A percentile compares a stretch with the other conserved stretches of the same genome.
Conservation (phyloP, 108 stramenopile species). For the Chaetoceros muelleri region DNA sequence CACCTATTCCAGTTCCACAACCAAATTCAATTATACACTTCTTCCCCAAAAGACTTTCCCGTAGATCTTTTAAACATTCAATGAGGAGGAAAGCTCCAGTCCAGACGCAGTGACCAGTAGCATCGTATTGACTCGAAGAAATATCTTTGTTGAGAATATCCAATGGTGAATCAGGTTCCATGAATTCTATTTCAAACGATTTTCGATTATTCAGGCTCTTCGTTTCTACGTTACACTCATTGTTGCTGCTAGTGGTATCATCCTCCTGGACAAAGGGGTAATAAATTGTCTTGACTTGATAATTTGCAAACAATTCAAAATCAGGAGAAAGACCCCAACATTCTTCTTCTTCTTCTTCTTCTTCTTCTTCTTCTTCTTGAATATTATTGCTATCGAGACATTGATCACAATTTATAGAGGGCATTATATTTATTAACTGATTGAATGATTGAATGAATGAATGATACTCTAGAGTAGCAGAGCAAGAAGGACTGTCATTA, state of each 20-base stretch:
- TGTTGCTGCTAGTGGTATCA: too few species aligned
- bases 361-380: too few species aligned
- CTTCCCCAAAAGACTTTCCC: neutral
- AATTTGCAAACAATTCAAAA: conserved; percentile 3
- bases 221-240: too few species aligned
- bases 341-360: conserved; percentile 9
- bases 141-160: conserved; percentile 1
- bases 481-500: too few species aligned
- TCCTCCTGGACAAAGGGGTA: too few species aligned
- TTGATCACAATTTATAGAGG: too few species aligned
- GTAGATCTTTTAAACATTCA: neutral
- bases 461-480: too few species aligned
- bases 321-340: conserved; percentile 5
- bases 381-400: too few species aligned
- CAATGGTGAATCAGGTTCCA: conserved; percentile 7
- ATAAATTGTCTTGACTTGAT: neutral
- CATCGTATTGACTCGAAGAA: conserved; percentile 6
- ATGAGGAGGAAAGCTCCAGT: conserved; percentile 5
- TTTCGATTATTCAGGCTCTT: too few species aligned
- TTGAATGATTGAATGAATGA: too few species aligned
- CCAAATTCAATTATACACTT: conserved; percentile 9
- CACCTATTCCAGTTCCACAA: conserved; percentile 7
- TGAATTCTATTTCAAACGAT: conserved; percentile 8
- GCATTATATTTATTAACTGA: too few species aligned
- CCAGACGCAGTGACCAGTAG: conserved; percentile 12